Evolutionary conservation across 352 stramenopile species (phyloP), one percentile per base, ranked within the genome.

Genomic region (Phytophthora vignae): DNA sequence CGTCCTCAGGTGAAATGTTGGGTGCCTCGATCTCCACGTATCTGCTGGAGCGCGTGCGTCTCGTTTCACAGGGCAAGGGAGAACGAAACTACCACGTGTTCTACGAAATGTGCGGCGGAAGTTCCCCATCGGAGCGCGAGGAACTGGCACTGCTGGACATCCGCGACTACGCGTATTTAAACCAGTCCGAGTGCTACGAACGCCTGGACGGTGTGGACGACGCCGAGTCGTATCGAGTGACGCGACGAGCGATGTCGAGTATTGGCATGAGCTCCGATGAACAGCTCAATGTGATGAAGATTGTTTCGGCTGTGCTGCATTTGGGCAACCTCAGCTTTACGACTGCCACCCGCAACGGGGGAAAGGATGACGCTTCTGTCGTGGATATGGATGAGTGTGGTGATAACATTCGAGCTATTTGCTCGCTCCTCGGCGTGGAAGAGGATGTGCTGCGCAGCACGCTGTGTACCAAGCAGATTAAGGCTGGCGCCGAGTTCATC

Each of bases 21-120:
- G 90, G 90, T 22, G 90, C 83, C 2, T 81, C 81, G 8, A 94
- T 96, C 58, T 91, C 87, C 11, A 99, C 96, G 14, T 99, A 99
- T 59, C 72, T 99, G 22, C 74, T 99, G 5, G 97, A 99, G 75
- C 98, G 98, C 59, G 95, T 98, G 10, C 88, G 97, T 15, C 78
- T 99, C 4, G 92, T 99, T 27, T 94, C 87, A 2, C 96, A 98
- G 49, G 87, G 85, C 42, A 88, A 96, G n/a, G 94, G 93, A 6
- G 98, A 99, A 71, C 92, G 98, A 31, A 99, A 98, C 63, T 99
- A 99, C 77, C 98, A 99, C 72, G 97, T 99, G 62, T 99, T 99
- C 67, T 99, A 99, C 73, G 96, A 99, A 76, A 83, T 99, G 65
- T 84, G 90, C 69, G 75, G 80, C n/a, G 95, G 95, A 14, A 88